phyloP scores from a whole-genome alignment of 2,329 filamentous ascomycete species.

The Zymoseptoria crescenta region DNA sequence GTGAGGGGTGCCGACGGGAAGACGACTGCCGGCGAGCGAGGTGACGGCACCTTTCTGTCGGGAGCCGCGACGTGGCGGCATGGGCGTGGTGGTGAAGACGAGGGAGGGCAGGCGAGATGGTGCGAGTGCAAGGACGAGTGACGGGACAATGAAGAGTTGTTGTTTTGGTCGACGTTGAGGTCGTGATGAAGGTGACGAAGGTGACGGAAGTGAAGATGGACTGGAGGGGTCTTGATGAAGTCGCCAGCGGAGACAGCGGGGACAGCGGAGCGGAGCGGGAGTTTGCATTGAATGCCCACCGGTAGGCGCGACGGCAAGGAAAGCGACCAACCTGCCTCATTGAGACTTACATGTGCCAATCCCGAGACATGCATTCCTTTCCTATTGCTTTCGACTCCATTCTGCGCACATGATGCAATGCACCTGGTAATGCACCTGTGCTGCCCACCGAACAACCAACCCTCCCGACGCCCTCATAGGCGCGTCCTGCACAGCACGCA shows the following conservation, averaged over 20 bases:
- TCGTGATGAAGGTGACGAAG: not conserved
- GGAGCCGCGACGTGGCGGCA: slow-evolving; percentile 3
- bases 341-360: not conserved
- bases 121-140: not conserved
- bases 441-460: not conserved
- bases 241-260: too few species aligned
- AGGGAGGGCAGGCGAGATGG: not conserved
- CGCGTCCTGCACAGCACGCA: not conserved
- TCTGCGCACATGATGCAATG: not conserved
- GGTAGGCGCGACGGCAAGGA: not conserved
- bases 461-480: not conserved
- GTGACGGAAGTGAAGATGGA: too few species aligned
- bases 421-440: too few species aligned
- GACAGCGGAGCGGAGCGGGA: not conserved
- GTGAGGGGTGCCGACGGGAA: slow-evolving; percentile 23
- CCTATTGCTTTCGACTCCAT: too few species aligned
- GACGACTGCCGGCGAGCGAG: slow-evolving; percentile 17
- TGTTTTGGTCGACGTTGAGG: not conserved
- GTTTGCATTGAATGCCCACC: not conserved
- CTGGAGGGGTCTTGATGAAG: too few species aligned
- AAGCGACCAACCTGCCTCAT: not conserved
- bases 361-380: not conserved
- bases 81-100: not conserved
- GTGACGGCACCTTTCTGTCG: slow-evolving; percentile 3
- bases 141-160: not conserved